Percentiles rank a stretch among this genome's conserved stretches.
Evolutionary conservation across 1,284 basidiomycete species (phyloP).

Genomic region (Abortiporus biennis): DNA sequence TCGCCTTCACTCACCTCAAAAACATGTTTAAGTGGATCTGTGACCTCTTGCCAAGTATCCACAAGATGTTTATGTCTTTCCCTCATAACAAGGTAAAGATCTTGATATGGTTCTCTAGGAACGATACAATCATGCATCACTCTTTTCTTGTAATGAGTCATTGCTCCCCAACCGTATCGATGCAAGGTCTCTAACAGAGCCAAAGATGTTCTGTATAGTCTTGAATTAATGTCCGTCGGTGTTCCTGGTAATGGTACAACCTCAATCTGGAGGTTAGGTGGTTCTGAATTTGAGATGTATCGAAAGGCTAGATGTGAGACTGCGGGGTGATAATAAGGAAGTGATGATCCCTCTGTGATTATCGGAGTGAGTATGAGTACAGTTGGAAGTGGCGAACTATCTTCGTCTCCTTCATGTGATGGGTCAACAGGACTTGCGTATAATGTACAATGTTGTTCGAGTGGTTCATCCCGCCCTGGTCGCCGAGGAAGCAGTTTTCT

Average conservation of each 20-base stretch:
- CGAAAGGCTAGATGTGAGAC: conserved; percentile 72
- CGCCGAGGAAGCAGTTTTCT: conserved; percentile 66
- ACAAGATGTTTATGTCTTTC: conserved; percentile 76
- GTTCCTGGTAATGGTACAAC: conserved; percentile 47
- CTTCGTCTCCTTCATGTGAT: conserved; percentile 15
- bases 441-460: conserved; percentile 76
- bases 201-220: conserved; percentile 77
- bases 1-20: conserved; percentile 53
- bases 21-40: conserved; percentile 83
- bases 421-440: conserved; percentile 37
- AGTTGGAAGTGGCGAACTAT: conserved; percentile 23
- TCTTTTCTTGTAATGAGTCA: conserved; percentile 81
- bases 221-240: conserved; percentile 44
- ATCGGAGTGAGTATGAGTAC: conserved; percentile 63
- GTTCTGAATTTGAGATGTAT: conserved; percentile 26
- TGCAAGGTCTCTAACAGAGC: conserved; percentile 79
- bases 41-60: conserved; percentile 71
- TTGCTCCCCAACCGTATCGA: conserved; percentile 79
- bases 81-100: conserved; percentile 84
- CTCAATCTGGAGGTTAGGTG: conserved; percentile 41
- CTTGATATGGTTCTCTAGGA: conserved; percentile 77
- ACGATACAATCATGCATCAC: conserved; percentile 82
- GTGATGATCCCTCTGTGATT: conserved; percentile 30
- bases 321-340: conserved; percentile 80
- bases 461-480: conserved; percentile 56